phyloP scores from a whole-genome alignment of 2,329 filamentous ascomycete species.

The Boeremia lycopersici region DNA sequence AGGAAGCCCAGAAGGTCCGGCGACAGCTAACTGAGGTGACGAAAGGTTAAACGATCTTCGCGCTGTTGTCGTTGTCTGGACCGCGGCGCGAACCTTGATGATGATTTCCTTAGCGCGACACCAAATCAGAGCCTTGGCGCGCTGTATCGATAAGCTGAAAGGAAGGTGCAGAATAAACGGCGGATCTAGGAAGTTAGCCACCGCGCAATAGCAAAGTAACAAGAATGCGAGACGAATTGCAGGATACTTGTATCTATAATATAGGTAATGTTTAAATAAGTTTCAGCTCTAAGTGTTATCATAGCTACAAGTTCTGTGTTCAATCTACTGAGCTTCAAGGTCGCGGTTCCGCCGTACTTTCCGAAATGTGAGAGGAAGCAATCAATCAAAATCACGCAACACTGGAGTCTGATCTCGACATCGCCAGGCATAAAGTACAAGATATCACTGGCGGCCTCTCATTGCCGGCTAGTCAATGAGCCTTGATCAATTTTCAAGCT shows the following conservation, averaged over 20 bases:
- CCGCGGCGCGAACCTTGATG: slow-evolving; percentile 12
- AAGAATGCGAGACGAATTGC: too few relatives aligned
- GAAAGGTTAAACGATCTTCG: not conserved
- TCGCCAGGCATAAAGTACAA: not conserved
- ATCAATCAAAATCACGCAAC: not conserved
- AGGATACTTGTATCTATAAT: too few relatives aligned
- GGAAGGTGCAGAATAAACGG: not conserved
- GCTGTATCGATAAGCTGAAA: slow-evolving; percentile 9
- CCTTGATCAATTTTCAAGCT: too few relatives aligned
- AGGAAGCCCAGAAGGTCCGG: not conserved
- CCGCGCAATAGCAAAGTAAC: too few relatives aligned
- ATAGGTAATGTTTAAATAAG: too few relatives aligned
- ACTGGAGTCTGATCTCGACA: not conserved
- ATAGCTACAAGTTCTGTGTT: too few relatives aligned
- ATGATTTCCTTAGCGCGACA: slow-evolving; percentile 20
- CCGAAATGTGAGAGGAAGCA: too few relatives aligned
- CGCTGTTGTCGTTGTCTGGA: not conserved
- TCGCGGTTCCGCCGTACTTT: too few relatives aligned
- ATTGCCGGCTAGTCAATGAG: too few relatives aligned
- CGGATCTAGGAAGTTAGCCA: not conserved
- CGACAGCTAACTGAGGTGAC: not conserved
- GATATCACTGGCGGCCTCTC: not conserved
- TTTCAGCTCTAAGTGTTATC: too few relatives aligned
- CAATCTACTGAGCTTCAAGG: too few relatives aligned
- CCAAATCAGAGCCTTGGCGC: slow-evolving; percentile 3